phyloP scores from a whole-genome alignment of 2,329 filamentous ascomycete genomes.

The Pseudopithomyces chartarum region DNA sequence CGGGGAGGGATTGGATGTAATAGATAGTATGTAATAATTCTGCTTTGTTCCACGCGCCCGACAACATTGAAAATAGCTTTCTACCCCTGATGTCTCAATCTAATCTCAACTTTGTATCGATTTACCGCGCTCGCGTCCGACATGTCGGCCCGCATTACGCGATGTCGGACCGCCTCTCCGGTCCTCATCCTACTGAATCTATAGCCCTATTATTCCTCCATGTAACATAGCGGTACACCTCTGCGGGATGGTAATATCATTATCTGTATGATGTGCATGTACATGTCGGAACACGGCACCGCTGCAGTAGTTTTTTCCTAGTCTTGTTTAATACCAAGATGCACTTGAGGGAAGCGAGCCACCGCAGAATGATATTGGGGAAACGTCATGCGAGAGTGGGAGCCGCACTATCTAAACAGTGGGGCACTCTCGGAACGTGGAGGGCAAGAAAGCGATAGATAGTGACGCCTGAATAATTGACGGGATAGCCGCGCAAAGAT shows the following conservation, averaged over 20 bases:
- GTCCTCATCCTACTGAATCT: background rate
- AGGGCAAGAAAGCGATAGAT: slow-evolving; percentile 17
- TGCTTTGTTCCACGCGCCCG: background rate
- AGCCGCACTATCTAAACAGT: slow-evolving; percentile 41
- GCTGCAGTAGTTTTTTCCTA: too few relatives aligned
- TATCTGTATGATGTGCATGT: too few relatives aligned
- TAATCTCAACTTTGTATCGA: too few relatives aligned
- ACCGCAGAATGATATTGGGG: background rate
- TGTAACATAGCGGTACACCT: too few relatives aligned
- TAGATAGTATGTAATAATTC: background rate
- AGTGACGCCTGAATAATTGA: slow-evolving; percentile 15
- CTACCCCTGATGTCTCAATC: too few relatives aligned
- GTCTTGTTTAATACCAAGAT: background rate
- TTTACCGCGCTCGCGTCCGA: too few relatives aligned
- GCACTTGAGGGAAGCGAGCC: background rate
- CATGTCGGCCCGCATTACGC: slow-evolving; percentile 4
- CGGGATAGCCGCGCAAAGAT: slow-evolving; percentile 18
- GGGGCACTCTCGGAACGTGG: slow-evolving; percentile 21
- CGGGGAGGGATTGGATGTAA: background rate
- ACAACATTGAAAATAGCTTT: background rate
- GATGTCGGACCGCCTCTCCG: slow-evolving; percentile 35
- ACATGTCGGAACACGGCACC: too few relatives aligned
- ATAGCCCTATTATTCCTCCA: background rate
- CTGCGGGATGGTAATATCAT: too few relatives aligned
- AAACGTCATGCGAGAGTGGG: slow-evolving; percentile 37